phyloP scores from a whole-genome alignment of 2,329 filamentous ascomycete genomes.

The Aspergillus hortae region DNA sequence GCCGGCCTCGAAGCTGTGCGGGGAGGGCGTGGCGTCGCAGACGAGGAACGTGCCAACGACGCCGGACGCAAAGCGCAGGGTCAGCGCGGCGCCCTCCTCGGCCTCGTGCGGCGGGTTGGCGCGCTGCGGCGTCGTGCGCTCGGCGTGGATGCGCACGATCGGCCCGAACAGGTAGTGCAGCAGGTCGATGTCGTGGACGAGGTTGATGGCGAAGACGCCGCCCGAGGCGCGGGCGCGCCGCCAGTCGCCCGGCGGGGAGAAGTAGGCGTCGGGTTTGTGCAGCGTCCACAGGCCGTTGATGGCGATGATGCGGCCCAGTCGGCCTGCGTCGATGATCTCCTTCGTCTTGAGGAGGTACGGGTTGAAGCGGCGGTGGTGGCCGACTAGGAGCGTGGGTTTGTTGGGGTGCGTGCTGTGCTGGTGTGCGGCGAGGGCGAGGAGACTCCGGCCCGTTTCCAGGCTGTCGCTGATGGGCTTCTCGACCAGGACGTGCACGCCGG shows the following conservation, averaged over 20 bases:
- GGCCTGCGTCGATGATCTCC: constrained; percentile 36
- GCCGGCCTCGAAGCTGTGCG: constrained; percentile 55
- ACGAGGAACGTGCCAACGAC: constrained; percentile 57
- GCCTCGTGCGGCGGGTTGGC: constrained; percentile 38
- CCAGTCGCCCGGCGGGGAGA: constrained; percentile 48
- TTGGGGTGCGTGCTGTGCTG: constrained; percentile 31
- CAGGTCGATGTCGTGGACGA: constrained; percentile 60
- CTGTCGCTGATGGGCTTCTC: constrained; percentile 55
- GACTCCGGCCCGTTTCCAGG: constrained; percentile 19
- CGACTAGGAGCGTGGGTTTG: constrained; percentile 49
- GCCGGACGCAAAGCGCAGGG: constrained; percentile 52
- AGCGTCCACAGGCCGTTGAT: constrained; percentile 55
- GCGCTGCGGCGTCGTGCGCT: constrained; percentile 45
- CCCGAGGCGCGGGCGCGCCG: constrained; percentile 44
- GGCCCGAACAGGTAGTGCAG: constrained; percentile 56
- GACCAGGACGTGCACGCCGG: constrained; percentile 52
- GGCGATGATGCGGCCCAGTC: constrained; percentile 49
- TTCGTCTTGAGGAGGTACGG: constrained; percentile 53
- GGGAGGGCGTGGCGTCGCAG: constrained; percentile 50
- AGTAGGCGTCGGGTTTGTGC: constrained; percentile 52
- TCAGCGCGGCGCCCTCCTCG: constrained; percentile 56
- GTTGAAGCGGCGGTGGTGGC: constrained; percentile 60
- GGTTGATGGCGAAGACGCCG: constrained; percentile 55
- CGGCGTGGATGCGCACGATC: constrained; percentile 50
- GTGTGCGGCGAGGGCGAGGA: constrained; percentile 19